phyloP scores from a whole-genome alignment of 495 filamentous ascomycete species.

The Xylaria longipes region DNA sequence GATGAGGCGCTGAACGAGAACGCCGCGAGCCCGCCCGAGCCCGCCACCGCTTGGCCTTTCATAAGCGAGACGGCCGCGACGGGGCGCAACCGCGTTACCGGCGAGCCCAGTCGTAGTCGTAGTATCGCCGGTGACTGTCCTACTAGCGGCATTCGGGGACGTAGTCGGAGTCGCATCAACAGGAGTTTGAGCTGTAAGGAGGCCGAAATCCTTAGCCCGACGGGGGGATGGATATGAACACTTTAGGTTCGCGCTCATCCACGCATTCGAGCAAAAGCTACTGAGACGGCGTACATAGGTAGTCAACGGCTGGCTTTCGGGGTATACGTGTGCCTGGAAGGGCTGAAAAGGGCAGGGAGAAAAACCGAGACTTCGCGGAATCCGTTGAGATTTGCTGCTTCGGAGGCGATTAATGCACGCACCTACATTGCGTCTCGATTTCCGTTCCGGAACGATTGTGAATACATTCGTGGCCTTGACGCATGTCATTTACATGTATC shows the following conservation, averaged over 20 bases:
- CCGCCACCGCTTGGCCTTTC: neutral
- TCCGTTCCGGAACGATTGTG: neutral
- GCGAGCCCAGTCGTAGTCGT: neutral
- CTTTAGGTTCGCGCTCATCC: neutral
- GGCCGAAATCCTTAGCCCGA: neutral
- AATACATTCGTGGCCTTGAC: neutral
- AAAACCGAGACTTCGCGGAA: neutral
- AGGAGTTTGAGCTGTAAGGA: conserved; percentile 8
- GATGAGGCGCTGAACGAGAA: conserved; percentile 3
- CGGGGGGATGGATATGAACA: conserved; percentile 25
- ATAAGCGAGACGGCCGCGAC: conserved; percentile 9
- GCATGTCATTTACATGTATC: neutral
- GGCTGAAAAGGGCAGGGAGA: neutral
- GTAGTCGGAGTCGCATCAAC: neutral
- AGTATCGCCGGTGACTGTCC: neutral
- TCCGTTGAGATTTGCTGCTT: neutral
- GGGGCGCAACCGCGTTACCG: neutral
- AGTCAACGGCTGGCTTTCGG: neutral
- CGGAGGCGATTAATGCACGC: neutral
- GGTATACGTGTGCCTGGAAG: neutral
- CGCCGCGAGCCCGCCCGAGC: neutral
- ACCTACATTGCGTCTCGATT: neutral
- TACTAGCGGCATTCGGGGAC: conserved; percentile 4
- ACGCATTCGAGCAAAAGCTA: neutral
- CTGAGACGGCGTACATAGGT: neutral